Conservation (phyloP, 345 rosid species). For the Rhodamnia rubescens region DNA sequence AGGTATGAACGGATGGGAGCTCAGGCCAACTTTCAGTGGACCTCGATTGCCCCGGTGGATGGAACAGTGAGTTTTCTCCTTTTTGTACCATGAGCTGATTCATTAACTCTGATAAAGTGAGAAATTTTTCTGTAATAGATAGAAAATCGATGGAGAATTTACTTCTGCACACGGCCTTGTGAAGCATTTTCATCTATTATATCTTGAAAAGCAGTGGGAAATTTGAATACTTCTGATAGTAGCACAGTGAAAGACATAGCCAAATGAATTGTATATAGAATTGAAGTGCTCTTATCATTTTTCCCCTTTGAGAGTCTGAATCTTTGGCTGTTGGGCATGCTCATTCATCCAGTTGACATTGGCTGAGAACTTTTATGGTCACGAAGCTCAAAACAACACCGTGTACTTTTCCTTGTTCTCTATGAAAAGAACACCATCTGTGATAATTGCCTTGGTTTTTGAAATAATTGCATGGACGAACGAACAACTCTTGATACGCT, state of each 20-base stretch:
- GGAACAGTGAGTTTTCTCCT: slow-evolving; percentile 54
- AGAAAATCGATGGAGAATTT: background rate
- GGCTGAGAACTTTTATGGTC: background rate
- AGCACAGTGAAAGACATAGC: background rate
- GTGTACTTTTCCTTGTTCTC: background rate
- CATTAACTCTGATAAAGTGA: background rate
- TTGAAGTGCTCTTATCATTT: background rate
- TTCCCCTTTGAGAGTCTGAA: background rate
- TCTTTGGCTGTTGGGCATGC: background rate
- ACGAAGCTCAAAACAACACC: background rate
- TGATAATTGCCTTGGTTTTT: background rate
- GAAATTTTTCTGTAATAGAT: background rate
- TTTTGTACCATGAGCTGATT: background rate
- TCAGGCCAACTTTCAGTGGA: slow-evolving; percentile 78
- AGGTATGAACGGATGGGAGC: slow-evolving; percentile 98
- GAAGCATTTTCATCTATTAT: background rate
- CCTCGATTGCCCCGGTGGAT: slow-evolving; percentile 95
- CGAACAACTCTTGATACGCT: background rate
- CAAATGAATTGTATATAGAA: background rate
- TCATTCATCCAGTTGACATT: background rate
- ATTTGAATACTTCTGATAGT: background rate
- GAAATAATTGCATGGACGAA: background rate
- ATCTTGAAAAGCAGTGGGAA: background rate
- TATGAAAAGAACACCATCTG: background rate
- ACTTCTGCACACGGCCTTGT: background rate